Percentiles rank a stretch among this genome's conserved stretches.
phyloP scores from a whole-genome alignment of 1,284 basidiomycete genomes.

The Cutaneotrichosporon mucoides region DNA sequence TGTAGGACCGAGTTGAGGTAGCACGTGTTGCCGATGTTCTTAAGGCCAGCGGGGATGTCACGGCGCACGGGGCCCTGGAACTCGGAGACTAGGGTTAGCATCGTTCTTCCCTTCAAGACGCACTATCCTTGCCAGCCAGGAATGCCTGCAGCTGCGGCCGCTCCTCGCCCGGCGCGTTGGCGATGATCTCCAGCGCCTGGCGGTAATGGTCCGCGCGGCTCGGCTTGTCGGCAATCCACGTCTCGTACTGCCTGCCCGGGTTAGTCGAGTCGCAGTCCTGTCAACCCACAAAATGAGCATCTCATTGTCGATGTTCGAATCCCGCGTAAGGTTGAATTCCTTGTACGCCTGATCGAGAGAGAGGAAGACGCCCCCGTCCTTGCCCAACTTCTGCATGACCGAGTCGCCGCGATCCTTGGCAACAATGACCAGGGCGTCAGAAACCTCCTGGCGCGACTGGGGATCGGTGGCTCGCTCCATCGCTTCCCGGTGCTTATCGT shows the following conservation, averaged over 20 bases:
- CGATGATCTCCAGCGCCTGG: conserved; percentile 37
- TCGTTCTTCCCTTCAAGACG: too few relatives aligned
- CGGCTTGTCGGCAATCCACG: conserved; percentile 16
- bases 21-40: conserved; percentile 50
- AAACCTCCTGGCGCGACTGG: conserved; percentile 18
- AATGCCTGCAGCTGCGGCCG: conserved; percentile 35
- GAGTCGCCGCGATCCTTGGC: conserved; percentile 26
- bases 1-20: conserved; percentile 47
- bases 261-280: not conserved
- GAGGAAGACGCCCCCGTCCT: conserved; percentile 27
- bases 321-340: conserved; percentile 34
- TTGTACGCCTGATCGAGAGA: conserved; percentile 41
- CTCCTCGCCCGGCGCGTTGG: conserved; percentile 38
- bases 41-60: conserved; percentile 46
- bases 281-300: conserved; percentile 36
- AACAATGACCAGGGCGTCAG: conserved; percentile 30
- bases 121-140: conserved; percentile 23
- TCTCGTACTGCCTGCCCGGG: conserved; percentile 41
- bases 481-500: conserved; percentile 32
- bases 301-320: conserved; percentile 36
- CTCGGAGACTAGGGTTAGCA: conserved; percentile 9
- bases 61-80: conserved; percentile 27
- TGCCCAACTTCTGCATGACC: conserved; percentile 28
- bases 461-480: conserved; percentile 18
- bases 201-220: conserved; percentile 38